Evolutionary conservation across 352 stramenopile species (phyloP).

Genomic region (Pythium phragmiticola): DNA sequence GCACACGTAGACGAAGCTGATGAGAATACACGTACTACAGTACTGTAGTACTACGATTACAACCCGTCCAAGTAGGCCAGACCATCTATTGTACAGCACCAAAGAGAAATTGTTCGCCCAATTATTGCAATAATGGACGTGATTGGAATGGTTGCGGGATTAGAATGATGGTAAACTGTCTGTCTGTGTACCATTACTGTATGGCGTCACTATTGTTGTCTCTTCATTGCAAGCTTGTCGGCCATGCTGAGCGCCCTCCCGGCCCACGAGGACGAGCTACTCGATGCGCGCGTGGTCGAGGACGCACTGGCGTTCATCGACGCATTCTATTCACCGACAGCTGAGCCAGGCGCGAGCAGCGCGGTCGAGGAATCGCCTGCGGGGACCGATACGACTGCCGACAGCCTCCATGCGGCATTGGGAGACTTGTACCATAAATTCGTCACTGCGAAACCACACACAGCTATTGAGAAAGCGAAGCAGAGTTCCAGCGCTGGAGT

Average conservation of each 20-base stretch:
- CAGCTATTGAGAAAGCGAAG: not conserved
- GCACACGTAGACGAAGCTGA: not conserved
- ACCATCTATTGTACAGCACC: too few relatives aligned
- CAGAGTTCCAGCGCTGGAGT: not conserved
- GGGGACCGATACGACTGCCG: not conserved
- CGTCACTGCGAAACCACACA: not conserved
- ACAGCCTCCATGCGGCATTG: not conserved
- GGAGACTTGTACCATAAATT: not conserved
- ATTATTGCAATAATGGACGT: too few relatives aligned
- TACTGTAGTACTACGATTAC: not conserved
- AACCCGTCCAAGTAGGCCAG: not conserved
- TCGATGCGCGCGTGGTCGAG: conserved; percentile 1
- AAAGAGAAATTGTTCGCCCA: too few relatives aligned
- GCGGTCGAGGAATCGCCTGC: not conserved
- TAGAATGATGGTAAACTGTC: too few relatives aligned
- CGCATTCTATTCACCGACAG: not conserved
- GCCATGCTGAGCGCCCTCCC: too few relatives aligned
- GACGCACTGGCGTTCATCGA: conserved; percentile 14
- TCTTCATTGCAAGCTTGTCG: too few relatives aligned
- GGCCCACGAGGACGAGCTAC: not conserved
- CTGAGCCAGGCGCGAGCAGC: not conserved
- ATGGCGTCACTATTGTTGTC: too few relatives aligned
- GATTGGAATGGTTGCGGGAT: too few relatives aligned
- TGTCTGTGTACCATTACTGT: too few relatives aligned
- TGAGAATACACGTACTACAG: not conserved